phyloP scores from a whole-genome alignment of 1,284 basidiomycete genomes.

The Microbotryum violaceum region DNA sequence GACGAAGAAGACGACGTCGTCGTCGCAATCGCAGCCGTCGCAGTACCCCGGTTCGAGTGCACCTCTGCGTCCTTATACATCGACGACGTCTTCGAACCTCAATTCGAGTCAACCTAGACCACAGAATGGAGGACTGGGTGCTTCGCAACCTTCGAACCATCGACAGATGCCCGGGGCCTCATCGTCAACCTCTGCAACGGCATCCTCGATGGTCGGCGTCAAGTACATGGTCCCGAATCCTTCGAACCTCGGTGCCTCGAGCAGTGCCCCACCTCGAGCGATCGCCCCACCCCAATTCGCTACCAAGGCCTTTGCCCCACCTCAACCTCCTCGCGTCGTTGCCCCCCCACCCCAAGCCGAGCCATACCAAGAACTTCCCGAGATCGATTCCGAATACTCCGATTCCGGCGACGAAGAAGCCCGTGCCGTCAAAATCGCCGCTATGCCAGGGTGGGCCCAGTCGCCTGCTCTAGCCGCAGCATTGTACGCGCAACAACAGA shows the following conservation, averaged over 20 bases:
- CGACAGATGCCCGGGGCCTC: no score
- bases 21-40: slow-evolving; percentile 5
- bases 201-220: slow-evolving; percentile 21
- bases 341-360: slow-evolving; percentile 48
- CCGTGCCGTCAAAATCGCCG: slow-evolving; percentile 57
- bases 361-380: slow-evolving; percentile 72
- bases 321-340: slow-evolving; percentile 21
- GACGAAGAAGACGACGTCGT: neutral
- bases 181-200: slow-evolving; percentile 6
- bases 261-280: slow-evolving; percentile 32
- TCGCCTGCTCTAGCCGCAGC: slow-evolving; percentile 72
- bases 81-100: no score
- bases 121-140: slow-evolving; percentile 2
- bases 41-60: no score
- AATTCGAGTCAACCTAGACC: no score
- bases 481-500: slow-evolving; percentile 64
- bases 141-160: no score
- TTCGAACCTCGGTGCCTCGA: neutral
- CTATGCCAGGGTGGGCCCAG: slow-evolving; percentile 76
- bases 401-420: slow-evolving; percentile 78
- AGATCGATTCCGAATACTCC: slow-evolving; percentile 90
- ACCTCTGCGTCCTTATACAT: no score
- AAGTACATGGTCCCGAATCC: slow-evolving; percentile 23
- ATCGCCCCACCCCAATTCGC: slow-evolving; percentile 37
- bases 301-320: slow-evolving; percentile 35